phyloP scores from a whole-genome alignment of 306 rosid species.

The Bauhinia variegata region DNA sequence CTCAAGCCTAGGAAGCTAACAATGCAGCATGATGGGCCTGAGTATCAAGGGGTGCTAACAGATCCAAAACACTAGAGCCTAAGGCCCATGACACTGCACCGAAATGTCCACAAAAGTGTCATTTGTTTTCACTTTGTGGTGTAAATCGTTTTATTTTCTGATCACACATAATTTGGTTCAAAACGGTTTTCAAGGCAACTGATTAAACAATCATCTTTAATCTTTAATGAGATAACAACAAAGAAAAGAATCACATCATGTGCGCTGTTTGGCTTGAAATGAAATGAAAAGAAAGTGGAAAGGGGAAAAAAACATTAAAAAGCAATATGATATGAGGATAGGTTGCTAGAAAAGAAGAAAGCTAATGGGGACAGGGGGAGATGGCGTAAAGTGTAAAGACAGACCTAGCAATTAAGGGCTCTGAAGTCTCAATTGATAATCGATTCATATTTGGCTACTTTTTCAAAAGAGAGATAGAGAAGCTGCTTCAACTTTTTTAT shows the following conservation, averaged over 20 bases:
- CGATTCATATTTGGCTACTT: too few relatives aligned
- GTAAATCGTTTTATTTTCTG: too few relatives aligned
- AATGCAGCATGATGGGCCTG: too few relatives aligned
- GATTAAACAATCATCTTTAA: not conserved
- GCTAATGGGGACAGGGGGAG: slow-evolving; percentile 23
- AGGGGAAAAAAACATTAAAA: not conserved
- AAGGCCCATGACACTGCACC: too few relatives aligned
- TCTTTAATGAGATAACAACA: slow-evolving; percentile 26
- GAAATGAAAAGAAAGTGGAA: slow-evolving; percentile 27
- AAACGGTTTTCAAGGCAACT: not conserved
- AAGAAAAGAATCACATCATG: slow-evolving; percentile 26
- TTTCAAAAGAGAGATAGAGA: not conserved
- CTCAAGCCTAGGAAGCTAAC: too few relatives aligned
- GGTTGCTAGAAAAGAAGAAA: not conserved
- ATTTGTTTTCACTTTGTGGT: too few relatives aligned
- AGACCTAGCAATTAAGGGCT: slow-evolving; percentile 26
- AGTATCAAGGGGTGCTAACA: too few relatives aligned
- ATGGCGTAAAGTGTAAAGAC: slow-evolving; percentile 21
- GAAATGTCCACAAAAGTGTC: too few relatives aligned
- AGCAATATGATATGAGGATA: not conserved
- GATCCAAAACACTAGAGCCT: too few relatives aligned
- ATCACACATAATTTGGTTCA: too few relatives aligned
- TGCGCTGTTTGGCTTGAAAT: slow-evolving; percentile 31
- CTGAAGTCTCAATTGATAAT: too few relatives aligned
- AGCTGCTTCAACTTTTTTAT: slow-evolving; percentile 16